These are phyloP conservation scores for Solanum pimpinellifolium DNA, from an alignment of 257 asterid species.

Conservation along the genomic window DNA sequence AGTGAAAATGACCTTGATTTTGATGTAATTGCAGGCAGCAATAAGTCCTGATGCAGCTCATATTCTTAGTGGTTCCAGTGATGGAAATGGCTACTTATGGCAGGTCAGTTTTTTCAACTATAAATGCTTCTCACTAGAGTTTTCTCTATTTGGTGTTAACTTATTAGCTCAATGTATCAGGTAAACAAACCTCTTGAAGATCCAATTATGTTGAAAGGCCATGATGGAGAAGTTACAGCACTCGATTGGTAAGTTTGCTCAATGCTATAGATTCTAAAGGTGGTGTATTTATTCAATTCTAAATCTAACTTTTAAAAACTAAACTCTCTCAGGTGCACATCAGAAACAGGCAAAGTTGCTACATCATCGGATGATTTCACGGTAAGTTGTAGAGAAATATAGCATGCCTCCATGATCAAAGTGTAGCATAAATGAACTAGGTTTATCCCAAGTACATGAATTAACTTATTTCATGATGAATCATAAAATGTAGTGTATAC, in stretches of 20 bases:
- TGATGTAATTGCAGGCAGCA: constrained; percentile 46
- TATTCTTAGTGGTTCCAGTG: constrained; percentile 88
- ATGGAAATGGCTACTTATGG: constrained; percentile 94
- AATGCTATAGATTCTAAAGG: background rate
- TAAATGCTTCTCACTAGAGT: background rate
- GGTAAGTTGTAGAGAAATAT: constrained; percentile 33
- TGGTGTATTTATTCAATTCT: background rate
- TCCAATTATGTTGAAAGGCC: constrained; percentile 65
- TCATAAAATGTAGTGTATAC: background rate
- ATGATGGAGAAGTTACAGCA: constrained; percentile 87
- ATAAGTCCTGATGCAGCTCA: constrained; percentile 94
- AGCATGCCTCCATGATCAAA: background rate
- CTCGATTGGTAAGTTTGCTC: constrained; percentile 63
- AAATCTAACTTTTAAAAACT: constrained; percentile 1
- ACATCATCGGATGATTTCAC: constrained; percentile 95
- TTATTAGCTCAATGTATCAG: constrained; percentile 19
- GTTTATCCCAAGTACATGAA: background rate
- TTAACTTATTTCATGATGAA: background rate
- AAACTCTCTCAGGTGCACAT: constrained; percentile 57
- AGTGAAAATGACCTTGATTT: background rate
- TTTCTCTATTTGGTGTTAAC: background rate
- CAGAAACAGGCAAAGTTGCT: constrained; percentile 78
- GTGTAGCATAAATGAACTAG: background rate
- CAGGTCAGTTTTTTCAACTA: constrained; percentile 33
- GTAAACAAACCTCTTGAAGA: constrained; percentile 57